Conservation (phyloP, 495 filamentous ascomycete genomes). For the Podospora tetraspora region DNA sequence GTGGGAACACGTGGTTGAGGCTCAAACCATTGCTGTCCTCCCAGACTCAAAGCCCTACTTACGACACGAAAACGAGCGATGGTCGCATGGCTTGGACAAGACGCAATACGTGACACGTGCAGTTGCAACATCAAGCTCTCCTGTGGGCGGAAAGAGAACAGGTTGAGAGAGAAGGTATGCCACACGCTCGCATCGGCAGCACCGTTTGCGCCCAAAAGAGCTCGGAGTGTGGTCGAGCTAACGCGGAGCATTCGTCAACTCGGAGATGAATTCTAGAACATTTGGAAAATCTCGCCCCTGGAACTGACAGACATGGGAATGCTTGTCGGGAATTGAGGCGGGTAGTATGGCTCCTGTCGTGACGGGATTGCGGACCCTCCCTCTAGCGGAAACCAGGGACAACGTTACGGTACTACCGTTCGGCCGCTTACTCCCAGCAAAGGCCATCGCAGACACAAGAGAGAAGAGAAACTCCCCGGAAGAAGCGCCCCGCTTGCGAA, state of each 20-base stretch:
- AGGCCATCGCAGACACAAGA: not conserved
- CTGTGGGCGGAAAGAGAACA: not conserved
- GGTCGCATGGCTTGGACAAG: conserved; percentile 1
- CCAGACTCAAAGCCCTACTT: conserved; percentile 2
- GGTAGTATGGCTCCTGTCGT: not conserved
- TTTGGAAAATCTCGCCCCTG: not conserved
- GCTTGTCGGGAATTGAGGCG: not conserved
- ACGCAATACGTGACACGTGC: conserved; percentile 13
- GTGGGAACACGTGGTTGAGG: conserved; percentile 1
- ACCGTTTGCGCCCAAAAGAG: not conserved
- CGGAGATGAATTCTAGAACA: conserved; percentile 12
- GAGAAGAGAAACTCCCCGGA: conserved; percentile 8
- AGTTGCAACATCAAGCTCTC: not conserved
- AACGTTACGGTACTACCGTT: not conserved
- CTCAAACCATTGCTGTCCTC: conserved; percentile 7
- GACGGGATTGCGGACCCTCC: not conserved
- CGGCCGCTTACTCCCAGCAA: not conserved
- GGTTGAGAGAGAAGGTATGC: not conserved
- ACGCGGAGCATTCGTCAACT: not conserved
- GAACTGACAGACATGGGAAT: not conserved
- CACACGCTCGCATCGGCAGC: not conserved
- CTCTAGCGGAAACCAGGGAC: not conserved
- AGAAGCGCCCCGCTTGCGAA: conserved; percentile 6
- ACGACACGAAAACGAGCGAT: conserved; percentile 3
- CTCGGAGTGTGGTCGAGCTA: not conserved